Conservation (phyloP, 2,329 filamentous ascomycete species). For the Colletotrichum lini region DNA sequence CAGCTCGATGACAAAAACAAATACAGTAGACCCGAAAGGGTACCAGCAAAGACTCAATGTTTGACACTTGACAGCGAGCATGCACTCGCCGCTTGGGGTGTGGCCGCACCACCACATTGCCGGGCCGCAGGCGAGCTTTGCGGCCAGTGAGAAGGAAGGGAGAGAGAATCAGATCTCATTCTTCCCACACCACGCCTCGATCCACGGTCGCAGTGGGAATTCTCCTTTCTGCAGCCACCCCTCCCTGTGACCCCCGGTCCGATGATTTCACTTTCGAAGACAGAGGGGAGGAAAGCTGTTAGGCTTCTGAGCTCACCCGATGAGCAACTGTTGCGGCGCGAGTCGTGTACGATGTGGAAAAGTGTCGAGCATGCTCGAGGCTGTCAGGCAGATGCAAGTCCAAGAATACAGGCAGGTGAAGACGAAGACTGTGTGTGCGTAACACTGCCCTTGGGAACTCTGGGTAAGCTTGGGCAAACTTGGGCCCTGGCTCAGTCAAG, state of each 20-base stretch:
- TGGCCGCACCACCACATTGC: constrained; percentile 23
- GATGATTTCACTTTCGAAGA: constrained; percentile 31
- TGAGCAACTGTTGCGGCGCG: constrained; percentile 1
- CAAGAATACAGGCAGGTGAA: not conserved
- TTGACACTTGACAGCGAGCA: not conserved
- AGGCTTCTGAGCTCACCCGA: constrained; percentile 9
- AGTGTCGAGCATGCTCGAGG: not conserved
- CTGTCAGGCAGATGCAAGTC: not conserved
- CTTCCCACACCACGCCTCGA: constrained; percentile 39
- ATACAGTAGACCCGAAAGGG: not conserved
- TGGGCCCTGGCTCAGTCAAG: constrained; percentile 3
- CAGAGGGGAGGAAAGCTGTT: constrained; percentile 1
- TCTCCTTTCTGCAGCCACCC: constrained; percentile 28
- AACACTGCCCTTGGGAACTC: not conserved
- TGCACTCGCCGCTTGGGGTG: not conserved
- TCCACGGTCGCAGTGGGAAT: constrained; percentile 40
- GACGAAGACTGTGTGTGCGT: not conserved
- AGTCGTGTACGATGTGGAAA: not conserved
- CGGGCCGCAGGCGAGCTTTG: not conserved
- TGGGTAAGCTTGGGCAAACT: not conserved
- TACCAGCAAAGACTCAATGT: not conserved
- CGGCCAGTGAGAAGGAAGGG: constrained; percentile 28
- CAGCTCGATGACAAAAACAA: not conserved
- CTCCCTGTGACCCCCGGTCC: constrained; percentile 18
- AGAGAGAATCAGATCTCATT: constrained; percentile 34